phyloP scores from a whole-genome alignment of 495 filamentous ascomycete genomes.

The Penicillium nucicola region DNA sequence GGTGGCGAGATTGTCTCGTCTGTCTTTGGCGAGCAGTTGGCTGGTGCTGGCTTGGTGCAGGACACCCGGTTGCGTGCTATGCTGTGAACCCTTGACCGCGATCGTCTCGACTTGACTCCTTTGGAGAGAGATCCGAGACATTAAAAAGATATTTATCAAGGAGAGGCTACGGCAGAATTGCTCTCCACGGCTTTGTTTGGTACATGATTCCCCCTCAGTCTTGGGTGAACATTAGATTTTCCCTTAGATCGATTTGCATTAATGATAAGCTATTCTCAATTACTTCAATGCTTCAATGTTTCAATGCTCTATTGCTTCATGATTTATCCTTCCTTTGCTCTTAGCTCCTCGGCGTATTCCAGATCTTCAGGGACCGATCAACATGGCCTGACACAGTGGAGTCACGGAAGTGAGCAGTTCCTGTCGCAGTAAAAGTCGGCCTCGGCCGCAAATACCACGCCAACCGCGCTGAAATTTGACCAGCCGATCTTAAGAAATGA shows the following conservation, averaged over 20 bases:
- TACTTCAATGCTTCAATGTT: not conserved
- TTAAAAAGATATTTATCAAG: not conserved
- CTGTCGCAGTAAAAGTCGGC: no score
- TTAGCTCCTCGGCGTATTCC: no score
- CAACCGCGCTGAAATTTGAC: not conserved
- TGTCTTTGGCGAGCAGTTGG: constrained; percentile 59
- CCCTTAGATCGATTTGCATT: constrained; percentile 6
- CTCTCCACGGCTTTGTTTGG: not conserved
- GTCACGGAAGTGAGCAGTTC: not conserved
- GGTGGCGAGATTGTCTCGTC: constrained; percentile 75
- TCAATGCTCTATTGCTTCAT: no score
- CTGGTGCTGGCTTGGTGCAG: constrained; percentile 30
- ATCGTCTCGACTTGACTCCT: not conserved
- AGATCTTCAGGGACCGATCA: not conserved
- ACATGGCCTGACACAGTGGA: not conserved
- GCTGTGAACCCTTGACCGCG: constrained; percentile 22
- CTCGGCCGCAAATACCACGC: not conserved
- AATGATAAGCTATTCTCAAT: constrained; percentile 1
- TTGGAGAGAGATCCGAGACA: not conserved
- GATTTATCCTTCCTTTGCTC: no score
- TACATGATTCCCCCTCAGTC: constrained; percentile 7
- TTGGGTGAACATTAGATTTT: constrained; percentile 6
- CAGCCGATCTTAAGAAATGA: not conserved
- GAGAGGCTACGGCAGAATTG: not conserved
- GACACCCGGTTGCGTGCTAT: constrained; percentile 41